phyloP scores from a whole-genome alignment of 345 rosid species.

The Citrus hindsii region DNA sequence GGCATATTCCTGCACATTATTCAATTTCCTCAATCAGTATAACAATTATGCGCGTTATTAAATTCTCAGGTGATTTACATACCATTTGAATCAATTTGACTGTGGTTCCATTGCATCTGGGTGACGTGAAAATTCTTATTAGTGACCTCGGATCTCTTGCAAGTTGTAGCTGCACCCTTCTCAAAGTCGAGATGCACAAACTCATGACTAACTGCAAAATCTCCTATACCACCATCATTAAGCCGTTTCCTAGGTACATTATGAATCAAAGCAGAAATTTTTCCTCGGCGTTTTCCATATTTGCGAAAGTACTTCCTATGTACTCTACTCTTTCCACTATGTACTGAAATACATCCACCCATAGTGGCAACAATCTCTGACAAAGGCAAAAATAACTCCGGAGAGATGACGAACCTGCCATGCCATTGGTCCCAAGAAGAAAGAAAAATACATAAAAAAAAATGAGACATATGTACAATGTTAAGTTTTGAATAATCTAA shows the following conservation, averaged over 20 bases:
- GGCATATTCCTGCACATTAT: conserved; percentile 45
- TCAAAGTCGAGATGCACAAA: conserved; percentile 56
- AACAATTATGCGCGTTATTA: neutral
- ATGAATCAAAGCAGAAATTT: conserved; percentile 35
- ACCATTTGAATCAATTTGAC: conserved; percentile 64
- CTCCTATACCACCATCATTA: conserved; percentile 46
- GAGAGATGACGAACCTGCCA: conserved; percentile 1
- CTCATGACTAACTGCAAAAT: conserved; percentile 42
- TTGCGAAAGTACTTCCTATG: conserved; percentile 24
- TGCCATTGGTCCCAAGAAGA: neutral
- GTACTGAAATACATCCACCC: conserved; percentile 78
- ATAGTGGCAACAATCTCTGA: conserved; percentile 30
- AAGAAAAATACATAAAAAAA: neutral
- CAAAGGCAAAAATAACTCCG: neutral
- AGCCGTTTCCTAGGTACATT: conserved; percentile 39
- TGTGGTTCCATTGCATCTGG: conserved; percentile 77
- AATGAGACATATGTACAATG: neutral
- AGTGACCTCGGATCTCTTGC: conserved; percentile 59
- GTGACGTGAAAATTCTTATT: conserved; percentile 55
- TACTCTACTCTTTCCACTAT: conserved; percentile 17
- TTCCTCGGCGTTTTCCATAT: conserved; percentile 38
- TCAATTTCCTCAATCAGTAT: neutral
- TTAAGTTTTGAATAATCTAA: neutral
- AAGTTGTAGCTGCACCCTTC: conserved; percentile 43
- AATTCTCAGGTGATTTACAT: neutral